Evolutionary conservation across 306 rosid genomes (phyloP).

Genomic region (Vigna reflexopilosa): DNA sequence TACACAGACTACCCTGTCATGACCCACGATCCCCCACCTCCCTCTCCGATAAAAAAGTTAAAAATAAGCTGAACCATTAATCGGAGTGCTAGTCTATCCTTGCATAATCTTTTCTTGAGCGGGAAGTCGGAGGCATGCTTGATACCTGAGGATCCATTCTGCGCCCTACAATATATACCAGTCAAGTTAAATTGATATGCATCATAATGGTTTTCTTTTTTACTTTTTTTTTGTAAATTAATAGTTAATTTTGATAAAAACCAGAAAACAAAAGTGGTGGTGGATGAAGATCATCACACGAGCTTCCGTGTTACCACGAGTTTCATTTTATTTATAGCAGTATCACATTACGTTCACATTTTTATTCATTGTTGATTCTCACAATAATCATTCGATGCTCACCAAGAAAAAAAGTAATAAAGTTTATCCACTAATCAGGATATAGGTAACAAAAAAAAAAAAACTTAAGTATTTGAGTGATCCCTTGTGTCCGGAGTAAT

Average conservation of each 20-base stretch:
- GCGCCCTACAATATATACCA: slow-evolving; percentile 67
- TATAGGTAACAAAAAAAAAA: too few species aligned
- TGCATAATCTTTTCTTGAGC: slow-evolving; percentile 87
- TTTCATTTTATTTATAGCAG: not conserved
- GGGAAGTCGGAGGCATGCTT: slow-evolving; percentile 86
- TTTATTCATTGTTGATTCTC: slow-evolving; percentile 6
- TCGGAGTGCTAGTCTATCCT: slow-evolving; percentile 64
- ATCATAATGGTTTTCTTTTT: not conserved
- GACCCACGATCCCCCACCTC: slow-evolving; percentile 7
- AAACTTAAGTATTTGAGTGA: not conserved
- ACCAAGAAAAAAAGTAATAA: not conserved
- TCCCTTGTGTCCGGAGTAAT: slow-evolving; percentile 26
- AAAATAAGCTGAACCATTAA: slow-evolving; percentile 43
- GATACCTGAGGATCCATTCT: slow-evolving; percentile 79
- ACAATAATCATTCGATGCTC: not conserved
- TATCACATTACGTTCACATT: not conserved
- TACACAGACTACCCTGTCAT: slow-evolving; percentile 49
- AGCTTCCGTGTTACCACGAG: not conserved
- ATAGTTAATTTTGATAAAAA: not conserved
- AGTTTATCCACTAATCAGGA: too few species aligned
- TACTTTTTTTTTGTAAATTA: not conserved
- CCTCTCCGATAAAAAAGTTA: not conserved
- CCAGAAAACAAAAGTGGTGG: not conserved
- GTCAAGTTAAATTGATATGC: slow-evolving; percentile 37
- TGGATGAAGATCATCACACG: not conserved